Conservation (phyloP, 495 filamentous ascomycete species). For the Geopyxis carbonaria region DNA sequence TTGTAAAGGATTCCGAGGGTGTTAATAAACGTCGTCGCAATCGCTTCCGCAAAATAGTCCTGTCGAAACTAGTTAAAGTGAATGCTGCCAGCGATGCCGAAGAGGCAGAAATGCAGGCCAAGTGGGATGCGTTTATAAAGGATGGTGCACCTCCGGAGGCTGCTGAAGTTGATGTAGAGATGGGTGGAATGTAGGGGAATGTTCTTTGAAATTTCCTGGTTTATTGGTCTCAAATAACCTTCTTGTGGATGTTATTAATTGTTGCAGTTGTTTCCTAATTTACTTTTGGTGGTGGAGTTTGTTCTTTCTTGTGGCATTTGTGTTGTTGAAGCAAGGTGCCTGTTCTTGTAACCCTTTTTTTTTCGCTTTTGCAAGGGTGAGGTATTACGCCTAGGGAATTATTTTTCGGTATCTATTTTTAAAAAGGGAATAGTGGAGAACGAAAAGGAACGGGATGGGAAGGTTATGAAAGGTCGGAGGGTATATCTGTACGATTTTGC, state of each 20-base stretch:
- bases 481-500: too few relatives aligned
- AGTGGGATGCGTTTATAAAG: background rate
- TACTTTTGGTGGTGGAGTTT: background rate
- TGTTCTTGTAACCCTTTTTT: too few relatives aligned
- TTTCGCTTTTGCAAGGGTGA: too few relatives aligned
- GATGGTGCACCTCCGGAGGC: background rate
- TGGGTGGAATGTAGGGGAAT: conserved; percentile 1
- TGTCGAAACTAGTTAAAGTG: conserved; percentile 50
- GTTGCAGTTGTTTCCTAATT: background rate
- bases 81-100: conserved; percentile 29
- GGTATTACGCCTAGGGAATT: too few relatives aligned
- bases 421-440: too few relatives aligned
- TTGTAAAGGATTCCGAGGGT: conserved; percentile 17
- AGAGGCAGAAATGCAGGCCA: background rate
- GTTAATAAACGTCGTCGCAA: conserved; percentile 15
- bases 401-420: too few relatives aligned
- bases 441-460: too few relatives aligned
- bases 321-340: background rate
- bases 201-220: too few relatives aligned
- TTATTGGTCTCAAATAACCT: too few relatives aligned
- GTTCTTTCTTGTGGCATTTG: background rate
- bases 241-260: too few relatives aligned
- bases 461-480: too few relatives aligned
- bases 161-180: background rate
- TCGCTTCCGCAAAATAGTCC: conserved; percentile 61